Evolutionary conservation across 495 filamentous ascomycete genomes (phyloP).

Genomic region (Penicillium lividum): DNA sequence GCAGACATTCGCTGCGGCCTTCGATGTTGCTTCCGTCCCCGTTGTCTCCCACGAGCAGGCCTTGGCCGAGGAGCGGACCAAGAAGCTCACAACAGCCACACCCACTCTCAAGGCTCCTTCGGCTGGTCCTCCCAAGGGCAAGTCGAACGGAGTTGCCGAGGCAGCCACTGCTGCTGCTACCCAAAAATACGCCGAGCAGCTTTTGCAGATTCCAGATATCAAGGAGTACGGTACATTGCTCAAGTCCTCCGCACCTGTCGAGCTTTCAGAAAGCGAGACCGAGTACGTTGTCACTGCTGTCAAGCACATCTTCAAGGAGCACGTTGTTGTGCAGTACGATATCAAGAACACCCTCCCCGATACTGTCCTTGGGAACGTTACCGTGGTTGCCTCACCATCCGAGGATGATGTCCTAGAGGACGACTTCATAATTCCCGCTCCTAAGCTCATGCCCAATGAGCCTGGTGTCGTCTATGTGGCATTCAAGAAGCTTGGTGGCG

Average conservation of each 20-base stretch:
- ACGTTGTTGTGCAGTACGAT: slow-evolving; percentile 95
- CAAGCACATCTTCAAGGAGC: slow-evolving; percentile 97
- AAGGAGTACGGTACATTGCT: slow-evolving; percentile 83
- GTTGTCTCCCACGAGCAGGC: slow-evolving; percentile 95
- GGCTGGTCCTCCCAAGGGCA: slow-evolving; percentile 74
- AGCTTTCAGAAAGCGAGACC: slow-evolving; percentile 94
- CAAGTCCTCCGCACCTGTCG: slow-evolving; percentile 82
- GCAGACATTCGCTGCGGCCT: slow-evolving; percentile 78
- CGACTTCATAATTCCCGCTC: slow-evolving; percentile 89
- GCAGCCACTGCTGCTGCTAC: slow-evolving; percentile 73
- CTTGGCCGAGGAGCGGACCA: slow-evolving; percentile 92
- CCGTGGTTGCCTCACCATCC: slow-evolving; percentile 79
- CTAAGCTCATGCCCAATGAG: slow-evolving; percentile 76
- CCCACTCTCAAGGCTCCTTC: slow-evolving; percentile 94
- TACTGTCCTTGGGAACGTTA: slow-evolving; percentile 86
- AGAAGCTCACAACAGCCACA: slow-evolving; percentile 89
- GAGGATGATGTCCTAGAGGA: slow-evolving; percentile 80
- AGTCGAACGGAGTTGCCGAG: slow-evolving; percentile 68
- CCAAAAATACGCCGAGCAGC: slow-evolving; percentile 82
- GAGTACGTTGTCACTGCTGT: slow-evolving; percentile 93
- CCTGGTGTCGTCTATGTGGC: slow-evolving; percentile 93
- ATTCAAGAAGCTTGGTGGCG: slow-evolving; percentile 79
- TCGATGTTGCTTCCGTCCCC: slow-evolving; percentile 89
- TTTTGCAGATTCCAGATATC: slow-evolving; percentile 88
- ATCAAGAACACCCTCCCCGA: slow-evolving; percentile 96